Evolutionary conservation across 495 filamentous ascomycete species (phyloP), one percentile per base, ranked within the genome.

Genomic region (Lophiotrema nucula): DNA sequence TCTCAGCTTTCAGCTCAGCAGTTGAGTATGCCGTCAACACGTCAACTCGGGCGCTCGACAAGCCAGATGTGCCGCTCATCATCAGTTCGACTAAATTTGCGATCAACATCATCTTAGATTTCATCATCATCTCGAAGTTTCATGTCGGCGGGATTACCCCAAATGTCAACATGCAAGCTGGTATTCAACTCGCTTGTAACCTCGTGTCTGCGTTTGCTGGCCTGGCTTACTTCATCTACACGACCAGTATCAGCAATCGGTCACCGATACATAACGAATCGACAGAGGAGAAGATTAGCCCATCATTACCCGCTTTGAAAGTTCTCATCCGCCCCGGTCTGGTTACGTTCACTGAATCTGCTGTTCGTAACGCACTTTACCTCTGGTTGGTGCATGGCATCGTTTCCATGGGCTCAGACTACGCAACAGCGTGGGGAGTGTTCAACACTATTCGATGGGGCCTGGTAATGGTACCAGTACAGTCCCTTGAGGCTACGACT

Each of bases 371-470:
- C 50, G 76, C 83, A 0, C 72, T 90, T 0, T 89, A 90, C 55
- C 77, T 90, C 15, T 90, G 85, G 86, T 75, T 90, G 1, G 76
- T 89, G n/a, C 77, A 70, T 38, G 77, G 75, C 10, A 87, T 89
- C 33, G 76, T 90, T 0, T 62, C 76, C 0, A 72, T 89, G 55
- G 85, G 85, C 3, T 62, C 70, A 0, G 76, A 81, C 23, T 89
- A 89, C 69, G 83, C 83, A 1, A 89, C 87, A 2, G 85, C 87
- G 1, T 90, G 85, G 87, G 81, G 84, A 13, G 74, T 89, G 33
- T 89, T 90, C 73, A 87, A 80, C 56, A 88, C 86, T 0, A 88
- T 90, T 56, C 78, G 86, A n/a, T 90, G 86, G 87, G 86, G 87
- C 1, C 70, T 90, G 3, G 74, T 89, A 25, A 90, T 88, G 87